Base-by-base conservation (phyloP, 192 early-diverging fungal genomes). In the Entomortierella parvispora region DNA sequence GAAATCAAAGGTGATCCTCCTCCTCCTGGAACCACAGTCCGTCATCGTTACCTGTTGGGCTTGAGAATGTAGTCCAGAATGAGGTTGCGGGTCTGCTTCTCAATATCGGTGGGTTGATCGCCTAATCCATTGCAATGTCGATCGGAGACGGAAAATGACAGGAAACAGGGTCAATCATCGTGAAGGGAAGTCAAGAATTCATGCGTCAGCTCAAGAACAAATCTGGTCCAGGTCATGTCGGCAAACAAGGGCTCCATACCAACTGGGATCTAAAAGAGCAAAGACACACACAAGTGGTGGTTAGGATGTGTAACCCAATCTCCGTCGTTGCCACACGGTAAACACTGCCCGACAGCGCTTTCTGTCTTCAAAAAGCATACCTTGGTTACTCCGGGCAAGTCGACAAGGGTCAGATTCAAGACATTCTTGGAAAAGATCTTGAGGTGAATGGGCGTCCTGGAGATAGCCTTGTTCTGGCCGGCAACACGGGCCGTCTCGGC, bases 371-470 rank as follows among this genome's bases (percentile, higher is more conserved):
- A 31, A 44, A 42, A 26, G 34, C 33, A 9, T 81, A 86, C 91
- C 86, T 94, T 94, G 64, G 93, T 94, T 49, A 94, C 84, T 23
- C 93, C 93, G 15, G 93, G 93, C 50, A 94, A 71, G 80, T 94
- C 93, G 22, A 94, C 93, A 43, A 94, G 80, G n/a, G 93, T 94
- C 54, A 94, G 72, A 42, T 86, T 92, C 51, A 94, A 83, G 29
- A 94, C 93, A 46, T 91, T 86, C 28, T 90, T 87, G 12, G 93
- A 93, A 62, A 85, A 87, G 50, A 94, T 89, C 68, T 89, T 90
- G 50, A 94, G 80, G 67, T 93, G 90, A 52, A 94, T 94, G 14
- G 93, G 93, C 31, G 86, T 84, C 48, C 87, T 85, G 18, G 90
- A 87, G 29, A 94, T 94, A 10, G 88, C 93, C 77, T 93, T 94